Conservation (phyloP, 2,329 filamentous ascomycete genomes). For the Beauveria pseudobassiana region DNA sequence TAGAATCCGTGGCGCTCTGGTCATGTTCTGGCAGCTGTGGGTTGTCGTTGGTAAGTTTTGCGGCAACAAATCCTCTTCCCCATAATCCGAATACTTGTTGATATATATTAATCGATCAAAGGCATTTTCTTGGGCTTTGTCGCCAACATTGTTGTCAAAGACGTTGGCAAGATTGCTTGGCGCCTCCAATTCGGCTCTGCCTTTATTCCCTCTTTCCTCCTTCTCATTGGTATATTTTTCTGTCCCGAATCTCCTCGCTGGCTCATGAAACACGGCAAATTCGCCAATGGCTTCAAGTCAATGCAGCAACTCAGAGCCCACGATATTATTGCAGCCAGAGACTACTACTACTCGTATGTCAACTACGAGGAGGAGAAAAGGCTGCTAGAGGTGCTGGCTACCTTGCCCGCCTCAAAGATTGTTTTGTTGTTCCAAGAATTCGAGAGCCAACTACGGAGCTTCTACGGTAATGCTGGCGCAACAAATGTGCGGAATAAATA, state of each 20-base stretch:
- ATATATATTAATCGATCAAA: conserved; percentile 31
- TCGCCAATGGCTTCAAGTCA: conserved; percentile 48
- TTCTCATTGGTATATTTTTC: conserved; percentile 50
- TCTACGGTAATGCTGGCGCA: conserved; percentile 72
- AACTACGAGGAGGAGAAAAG: conserved; percentile 26
- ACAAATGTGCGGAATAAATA: conserved; percentile 46
- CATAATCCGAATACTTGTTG: conserved; percentile 4
- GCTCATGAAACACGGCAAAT: conserved; percentile 56
- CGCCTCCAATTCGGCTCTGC: conserved; percentile 56
- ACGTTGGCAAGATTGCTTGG: conserved; percentile 48
- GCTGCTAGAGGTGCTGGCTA: conserved; percentile 22
- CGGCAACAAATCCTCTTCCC: not conserved
- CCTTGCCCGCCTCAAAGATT: conserved; percentile 35
- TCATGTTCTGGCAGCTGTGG: conserved; percentile 64
- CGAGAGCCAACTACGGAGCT: conserved; percentile 66
- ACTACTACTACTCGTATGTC: conserved; percentile 44
- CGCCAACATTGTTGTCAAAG: conserved; percentile 45
- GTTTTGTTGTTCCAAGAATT: conserved; percentile 60
- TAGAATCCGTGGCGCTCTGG: conserved; percentile 59
- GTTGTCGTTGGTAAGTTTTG: conserved; percentile 18
- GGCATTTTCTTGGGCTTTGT: conserved; percentile 42
- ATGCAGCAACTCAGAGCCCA: conserved; percentile 42
- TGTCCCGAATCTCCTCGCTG: conserved; percentile 58
- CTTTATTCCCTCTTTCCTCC: conserved; percentile 43
- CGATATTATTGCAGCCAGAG: conserved; percentile 47